These are phyloP conservation scores for Suhomyces xylopsoci DNA, from an alignment of 805 yeast genomes.

Conservation along the genomic window DNA sequence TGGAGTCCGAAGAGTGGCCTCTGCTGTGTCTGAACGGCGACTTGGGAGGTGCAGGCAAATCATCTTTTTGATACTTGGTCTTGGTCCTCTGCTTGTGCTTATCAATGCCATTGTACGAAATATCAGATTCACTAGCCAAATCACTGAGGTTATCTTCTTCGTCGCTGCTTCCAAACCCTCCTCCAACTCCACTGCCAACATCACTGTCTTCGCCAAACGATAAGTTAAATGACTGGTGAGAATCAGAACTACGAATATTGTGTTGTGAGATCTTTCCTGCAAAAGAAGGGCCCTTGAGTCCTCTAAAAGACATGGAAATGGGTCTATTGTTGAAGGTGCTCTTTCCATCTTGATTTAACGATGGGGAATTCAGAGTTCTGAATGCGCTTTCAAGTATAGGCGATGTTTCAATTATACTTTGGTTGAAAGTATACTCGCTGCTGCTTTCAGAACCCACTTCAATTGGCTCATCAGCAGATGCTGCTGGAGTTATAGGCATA, in stretches of 20 bases:
- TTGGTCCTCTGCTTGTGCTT: not conserved
- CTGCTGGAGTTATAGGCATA: not conserved
- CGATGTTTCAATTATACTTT: slow-evolving; percentile 13
- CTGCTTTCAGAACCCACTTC: not conserved
- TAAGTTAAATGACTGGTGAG: slow-evolving; percentile 41
- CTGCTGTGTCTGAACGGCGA: slow-evolving; percentile 28
- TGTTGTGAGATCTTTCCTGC: slow-evolving; percentile 31
- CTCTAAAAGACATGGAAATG: slow-evolving; percentile 56
- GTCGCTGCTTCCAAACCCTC: slow-evolving; percentile 29
- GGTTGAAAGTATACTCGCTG: not conserved
- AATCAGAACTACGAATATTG: slow-evolving; percentile 31
- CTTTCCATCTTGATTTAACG: slow-evolving; percentile 6
- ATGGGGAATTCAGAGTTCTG: slow-evolving; percentile 4
- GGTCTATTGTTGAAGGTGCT: slow-evolving; percentile 28
- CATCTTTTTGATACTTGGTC: not conserved
- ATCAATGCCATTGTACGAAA: not conserved
- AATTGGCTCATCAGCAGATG: not conserved
- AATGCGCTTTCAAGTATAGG: slow-evolving; percentile 20
- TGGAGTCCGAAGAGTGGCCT: slow-evolving; percentile 26
- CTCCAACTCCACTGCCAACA: slow-evolving; percentile 32
- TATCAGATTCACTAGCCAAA: slow-evolving; percentile 16
- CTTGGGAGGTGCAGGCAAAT: slow-evolving; percentile 16
- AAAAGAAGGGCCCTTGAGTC: slow-evolving; percentile 58
- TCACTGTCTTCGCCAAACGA: slow-evolving; percentile 33
- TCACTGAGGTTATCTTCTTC: slow-evolving; percentile 24